phyloP scores from a whole-genome alignment of 768 basidiomycete species.

The Clitopilus passeckerianus region DNA sequence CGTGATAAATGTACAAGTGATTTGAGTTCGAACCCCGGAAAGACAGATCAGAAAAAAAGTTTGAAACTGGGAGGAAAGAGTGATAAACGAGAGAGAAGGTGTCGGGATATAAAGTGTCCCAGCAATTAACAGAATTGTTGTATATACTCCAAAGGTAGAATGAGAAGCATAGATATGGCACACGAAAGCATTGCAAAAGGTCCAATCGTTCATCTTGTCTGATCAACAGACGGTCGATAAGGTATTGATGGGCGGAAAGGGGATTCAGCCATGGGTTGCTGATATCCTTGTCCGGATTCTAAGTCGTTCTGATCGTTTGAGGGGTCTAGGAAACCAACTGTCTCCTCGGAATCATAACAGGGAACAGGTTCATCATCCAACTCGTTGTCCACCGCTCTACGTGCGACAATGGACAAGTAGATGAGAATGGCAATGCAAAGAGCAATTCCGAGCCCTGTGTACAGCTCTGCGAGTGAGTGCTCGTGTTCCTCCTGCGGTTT shows the following conservation, averaged over 20 bases:
- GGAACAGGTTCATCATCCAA: conserved; percentile 32
- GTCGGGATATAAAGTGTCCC: background rate
- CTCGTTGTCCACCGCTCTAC: conserved; percentile 52
- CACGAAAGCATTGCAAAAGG: background rate
- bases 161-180: background rate
- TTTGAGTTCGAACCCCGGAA: background rate
- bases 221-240: conserved; percentile 3
- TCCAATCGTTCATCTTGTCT: background rate
- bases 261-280: conserved; percentile 42
- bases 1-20: background rate
- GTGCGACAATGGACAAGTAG: conserved; percentile 79
- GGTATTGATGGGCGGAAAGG: conserved; percentile 30
- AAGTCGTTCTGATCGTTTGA: conserved; percentile 24
- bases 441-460: conserved; percentile 63
- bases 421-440: conserved; percentile 73
- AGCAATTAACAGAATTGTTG: background rate
- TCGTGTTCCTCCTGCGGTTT: conserved; percentile 36
- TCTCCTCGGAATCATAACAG: conserved; percentile 39
- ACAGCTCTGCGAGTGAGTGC: conserved; percentile 48
- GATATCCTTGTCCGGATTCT: conserved; percentile 23
- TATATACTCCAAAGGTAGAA: background rate
- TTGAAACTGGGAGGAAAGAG: background rate
- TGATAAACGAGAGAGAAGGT: background rate
- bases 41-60: background rate
- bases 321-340: conserved; percentile 42